Base-by-base conservation (phyloP, 495 filamentous ascomycete species). In the Penicillium bialowiezense region DNA sequence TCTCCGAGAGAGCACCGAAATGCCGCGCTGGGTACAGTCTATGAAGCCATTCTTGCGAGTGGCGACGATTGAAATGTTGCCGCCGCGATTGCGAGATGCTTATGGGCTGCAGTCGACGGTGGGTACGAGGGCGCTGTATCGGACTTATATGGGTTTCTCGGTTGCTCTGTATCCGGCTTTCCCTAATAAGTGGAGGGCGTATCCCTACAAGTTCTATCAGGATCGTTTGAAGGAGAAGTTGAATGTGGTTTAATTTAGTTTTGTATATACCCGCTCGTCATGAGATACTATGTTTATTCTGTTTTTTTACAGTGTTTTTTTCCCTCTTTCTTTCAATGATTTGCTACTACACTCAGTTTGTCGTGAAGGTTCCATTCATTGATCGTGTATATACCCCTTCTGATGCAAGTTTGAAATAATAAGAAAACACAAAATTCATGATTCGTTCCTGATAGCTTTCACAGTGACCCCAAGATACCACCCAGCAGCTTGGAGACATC, bases 1-100 rank as follows among this genome's bases (percentile, higher is more conserved):
- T 5, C 52, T 74, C 9, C 37, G 55, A 2, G 44, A 61, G 18
- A 55, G 60, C 13, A 58, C 39, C 3, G 61, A 64, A 19, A 51
- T 70, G 51, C 69, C 71, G 0, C 48, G 62, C 13, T 68, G 71
- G 66, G 61, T 71, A 35, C 52, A 57, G 42, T 41, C 50, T n/a
- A 39, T 67, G 36, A 72, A 63, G 51, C 68, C 69, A 6, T 60
- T 74, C 32, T 29, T 72, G 46, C 58, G 60, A 4, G 61, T 55
- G 6, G 46, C 62, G 1, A 72, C 66, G 10, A 59, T 71, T n/a
- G 71, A 74, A 48, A 70, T 74, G 69, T 58, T 74, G 3, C 71
- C 71, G 26, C 69, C 62, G 7, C 44, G 47, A 1, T 40, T 74
- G 31, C 60, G 71, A 1, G 71, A 71, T 32, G 64, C 55, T 6